A percentile compares a stretch with the other conserved stretches of the same genome.
These are phyloP conservation scores for Trichoderma sp. DNA, from an alignment of 2,329 filamentous ascomycete species.

Conservation along the genomic window DNA sequence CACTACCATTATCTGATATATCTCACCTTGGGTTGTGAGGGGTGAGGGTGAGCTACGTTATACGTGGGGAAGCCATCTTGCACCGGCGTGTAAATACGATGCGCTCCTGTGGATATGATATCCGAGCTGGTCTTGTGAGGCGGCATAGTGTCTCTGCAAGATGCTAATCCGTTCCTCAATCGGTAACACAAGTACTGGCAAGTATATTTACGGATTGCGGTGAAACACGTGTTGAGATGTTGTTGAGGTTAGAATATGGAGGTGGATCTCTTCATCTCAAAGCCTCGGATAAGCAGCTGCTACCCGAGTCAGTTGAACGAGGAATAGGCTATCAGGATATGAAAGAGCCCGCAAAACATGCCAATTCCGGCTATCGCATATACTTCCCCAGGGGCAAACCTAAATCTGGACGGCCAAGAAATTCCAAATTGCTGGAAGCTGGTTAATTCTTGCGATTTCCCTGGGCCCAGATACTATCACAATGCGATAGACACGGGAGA, in stretches of 20 bases:
- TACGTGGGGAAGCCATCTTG: neutral
- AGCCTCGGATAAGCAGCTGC: neutral
- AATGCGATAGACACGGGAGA: neutral
- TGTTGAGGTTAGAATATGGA: neutral
- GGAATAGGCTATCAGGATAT: neutral
- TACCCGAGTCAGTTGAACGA: neutral
- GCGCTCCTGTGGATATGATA: neutral
- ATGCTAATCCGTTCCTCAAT: neutral
- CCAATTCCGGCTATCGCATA: neutral
- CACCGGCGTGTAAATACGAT: neutral
- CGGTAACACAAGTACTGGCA: neutral
- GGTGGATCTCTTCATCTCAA: neutral
- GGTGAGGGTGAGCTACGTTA: neutral
- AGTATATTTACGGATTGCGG: neutral
- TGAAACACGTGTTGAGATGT: neutral
- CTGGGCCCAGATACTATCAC: neutral
- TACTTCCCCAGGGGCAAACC: neutral
- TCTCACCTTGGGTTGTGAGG: neutral
- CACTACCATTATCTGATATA: neutral
- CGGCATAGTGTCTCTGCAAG: neutral
- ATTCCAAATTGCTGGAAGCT: neutral
- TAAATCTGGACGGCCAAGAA: neutral
- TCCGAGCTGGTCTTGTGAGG: neutral
- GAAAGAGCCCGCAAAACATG: neutral
- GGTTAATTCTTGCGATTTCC: neutral